Evolutionary conservation across 192 early-diverging fungal species (phyloP), one percentile per base, ranked within the genome.

Genomic region (Jimgerdemannia lactiflua): DNA sequence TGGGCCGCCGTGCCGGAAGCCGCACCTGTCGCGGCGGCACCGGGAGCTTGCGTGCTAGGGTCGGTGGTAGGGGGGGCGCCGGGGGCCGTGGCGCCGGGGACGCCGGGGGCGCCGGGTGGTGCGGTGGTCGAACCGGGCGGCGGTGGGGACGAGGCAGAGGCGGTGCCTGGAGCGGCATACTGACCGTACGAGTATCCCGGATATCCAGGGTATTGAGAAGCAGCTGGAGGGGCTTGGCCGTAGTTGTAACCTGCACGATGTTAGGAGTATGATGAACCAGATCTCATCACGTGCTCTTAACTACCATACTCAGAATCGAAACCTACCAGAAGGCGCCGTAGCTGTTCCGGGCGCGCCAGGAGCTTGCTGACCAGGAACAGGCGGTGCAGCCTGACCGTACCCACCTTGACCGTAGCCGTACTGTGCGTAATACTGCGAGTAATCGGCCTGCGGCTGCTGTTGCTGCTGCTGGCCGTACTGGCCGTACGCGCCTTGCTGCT

Each of bases 361-460:
- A 42, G 65, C 20, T 75, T 75, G 6, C 73, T 75, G 6, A 74
- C 67, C 20, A 71, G 78, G 54, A 75, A 75, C 64, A 65, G 39
- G 11, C 3, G 4, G 70, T 75, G 73, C 40, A 72, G 39, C 67
- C 54, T 74, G 19, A 75, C 78, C 39, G 43, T 20, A n/a, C 70
- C 63, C 4, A 20, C 14, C 41, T 59, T 59, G 49, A 59, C 8
- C 49, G 49, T 59, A 59, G 49, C 49, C 49, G 49, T 59, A 59
- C 49, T 59, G 49, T 14, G 49, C 49, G 14, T 59, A 59, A 59
- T 59, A 59, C 14, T 59, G 49, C 49, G 49, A 59, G 49, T 59
- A 59, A 19, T 68, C 19, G 29, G 19, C 29, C 67, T 68, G 67
- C 40, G 67, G 29, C 9, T 65, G 19, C 64, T 68, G 67, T 68